These are phyloP conservation scores for Calonectria hongkongensis DNA, from an alignment of 2,329 filamentous ascomycete species.

Conservation along the genomic window DNA sequence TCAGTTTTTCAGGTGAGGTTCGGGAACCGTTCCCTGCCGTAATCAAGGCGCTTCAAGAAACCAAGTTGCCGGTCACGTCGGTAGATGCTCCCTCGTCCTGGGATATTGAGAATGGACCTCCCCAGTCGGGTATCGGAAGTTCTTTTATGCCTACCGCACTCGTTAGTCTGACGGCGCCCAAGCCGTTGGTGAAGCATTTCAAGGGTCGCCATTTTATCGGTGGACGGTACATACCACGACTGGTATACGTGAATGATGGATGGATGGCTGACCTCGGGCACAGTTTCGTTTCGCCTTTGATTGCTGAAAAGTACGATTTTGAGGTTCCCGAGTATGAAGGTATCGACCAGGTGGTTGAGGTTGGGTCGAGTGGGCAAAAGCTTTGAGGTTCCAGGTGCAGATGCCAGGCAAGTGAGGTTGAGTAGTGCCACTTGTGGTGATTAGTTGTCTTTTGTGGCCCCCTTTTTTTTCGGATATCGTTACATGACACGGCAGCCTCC, in stretches of 20 bases:
- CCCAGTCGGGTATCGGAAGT: slow-evolving; percentile 83
- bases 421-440: slow-evolving; percentile 31
- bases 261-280: slow-evolving; percentile 42
- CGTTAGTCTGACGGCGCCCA: slow-evolving; percentile 94
- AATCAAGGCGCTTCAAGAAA: slow-evolving; percentile 84
- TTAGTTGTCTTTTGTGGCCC: slow-evolving; percentile 32
- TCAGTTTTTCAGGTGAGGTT: slow-evolving; percentile 93
- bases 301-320: slow-evolving; percentile 90
- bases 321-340: slow-evolving; percentile 89
- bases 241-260: slow-evolving; percentile 20
- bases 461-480: slow-evolving; percentile 47
- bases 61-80: slow-evolving; percentile 85
- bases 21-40: slow-evolving; percentile 93
- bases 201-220: slow-evolving; percentile 93
- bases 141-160: slow-evolving; percentile 87
- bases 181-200: slow-evolving; percentile 90
- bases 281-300: slow-evolving; percentile 85
- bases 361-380: slow-evolving; percentile 71
- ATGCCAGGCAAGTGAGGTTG: slow-evolving; percentile 31
- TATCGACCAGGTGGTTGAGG: slow-evolving; percentile 91
- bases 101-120: slow-evolving; percentile 92
- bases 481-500: slow-evolving; percentile 75
- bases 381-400: slow-evolving; percentile 63
- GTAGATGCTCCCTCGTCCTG: slow-evolving; percentile 96
- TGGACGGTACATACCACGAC: slow-evolving; percentile 76